These are phyloP conservation scores for Dactylellina parvicollis DNA, from an alignment of 2,329 filamentous ascomycete species.

Conservation along the genomic window DNA sequence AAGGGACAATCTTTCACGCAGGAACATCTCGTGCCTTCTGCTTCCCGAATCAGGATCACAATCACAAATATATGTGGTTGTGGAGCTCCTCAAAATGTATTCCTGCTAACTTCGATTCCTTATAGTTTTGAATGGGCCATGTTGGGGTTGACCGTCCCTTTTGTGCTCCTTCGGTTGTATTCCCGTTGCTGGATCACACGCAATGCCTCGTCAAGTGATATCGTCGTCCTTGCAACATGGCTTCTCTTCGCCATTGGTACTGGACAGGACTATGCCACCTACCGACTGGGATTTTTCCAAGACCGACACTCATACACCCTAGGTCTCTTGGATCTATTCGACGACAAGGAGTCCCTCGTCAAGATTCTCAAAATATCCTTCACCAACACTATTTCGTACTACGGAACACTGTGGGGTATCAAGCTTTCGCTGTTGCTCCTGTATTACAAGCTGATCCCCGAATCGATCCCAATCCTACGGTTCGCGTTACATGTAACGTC, in stretches of 20 bases:
- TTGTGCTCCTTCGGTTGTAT: slow-evolving; percentile 54
- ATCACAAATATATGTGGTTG: neutral
- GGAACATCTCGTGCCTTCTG: slow-evolving; percentile 6
- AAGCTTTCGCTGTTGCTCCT: slow-evolving; percentile 48
- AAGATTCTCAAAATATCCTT: slow-evolving; percentile 51
- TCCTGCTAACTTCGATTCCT: slow-evolving; percentile 23
- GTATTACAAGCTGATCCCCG: slow-evolving; percentile 53
- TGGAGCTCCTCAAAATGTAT: slow-evolving; percentile 20
- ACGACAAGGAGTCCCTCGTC: slow-evolving; percentile 33
- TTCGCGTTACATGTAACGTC: slow-evolving; percentile 48
- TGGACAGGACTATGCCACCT: slow-evolving; percentile 35
- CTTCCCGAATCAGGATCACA: slow-evolving; percentile 36
- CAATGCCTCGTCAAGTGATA: slow-evolving; percentile 49
- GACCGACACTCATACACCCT: slow-evolving; percentile 24
- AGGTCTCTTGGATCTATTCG: slow-evolving; percentile 30
- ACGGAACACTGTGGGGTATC: slow-evolving; percentile 46
- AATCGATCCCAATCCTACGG: slow-evolving; percentile 48
- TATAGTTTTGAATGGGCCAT: slow-evolving; percentile 51
- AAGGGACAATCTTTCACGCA: slow-evolving; percentile 18
- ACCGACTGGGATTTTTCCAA: slow-evolving; percentile 34
- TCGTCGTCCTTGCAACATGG: slow-evolving; percentile 46
- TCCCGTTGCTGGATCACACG: slow-evolving; percentile 54
- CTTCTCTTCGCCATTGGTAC: slow-evolving; percentile 49
- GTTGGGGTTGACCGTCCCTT: slow-evolving; percentile 52
- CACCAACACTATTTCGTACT: slow-evolving; percentile 46